A percentile compares a stretch with the other conserved stretches of the same genome.
These are phyloP conservation scores for Neospermospora avenae DNA, from an alignment of 2,329 filamentous ascomycete genomes.

Conservation along the genomic window DNA sequence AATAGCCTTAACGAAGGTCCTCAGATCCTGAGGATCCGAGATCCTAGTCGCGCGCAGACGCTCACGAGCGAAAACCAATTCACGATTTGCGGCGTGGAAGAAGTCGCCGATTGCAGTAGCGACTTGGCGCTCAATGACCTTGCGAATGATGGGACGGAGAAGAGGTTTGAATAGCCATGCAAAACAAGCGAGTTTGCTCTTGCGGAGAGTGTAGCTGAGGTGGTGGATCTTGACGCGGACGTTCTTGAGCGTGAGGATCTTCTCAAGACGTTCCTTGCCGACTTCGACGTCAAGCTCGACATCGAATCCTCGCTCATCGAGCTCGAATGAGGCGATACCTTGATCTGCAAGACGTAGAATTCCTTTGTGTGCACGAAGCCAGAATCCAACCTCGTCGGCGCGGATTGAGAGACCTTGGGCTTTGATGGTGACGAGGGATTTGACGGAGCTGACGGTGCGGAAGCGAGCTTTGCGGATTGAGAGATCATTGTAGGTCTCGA, in stretches of 20 bases:
- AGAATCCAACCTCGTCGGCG: constrained; percentile 86
- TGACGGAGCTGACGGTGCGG: constrained; percentile 59
- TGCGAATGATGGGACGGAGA: constrained; percentile 74
- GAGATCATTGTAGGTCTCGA: constrained; percentile 82
- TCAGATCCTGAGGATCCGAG: constrained; percentile 72
- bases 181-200: constrained; percentile 73
- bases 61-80: constrained; percentile 83
- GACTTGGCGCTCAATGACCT: constrained; percentile 75
- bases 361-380: constrained; percentile 75
- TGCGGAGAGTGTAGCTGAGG: constrained; percentile 72
- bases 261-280: constrained; percentile 71
- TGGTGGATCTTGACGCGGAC: constrained; percentile 85
- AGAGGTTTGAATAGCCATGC: constrained; percentile 83
- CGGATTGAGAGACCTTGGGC: constrained; percentile 79
- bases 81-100: constrained; percentile 74
- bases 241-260: constrained; percentile 72
- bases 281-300: constrained; percentile 83
- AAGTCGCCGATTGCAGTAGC: constrained; percentile 66
- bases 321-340: constrained; percentile 79
- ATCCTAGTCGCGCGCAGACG: constrained; percentile 82
- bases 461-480: constrained; percentile 77
- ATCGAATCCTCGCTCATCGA: constrained; percentile 86
- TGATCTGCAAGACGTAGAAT: constrained; percentile 73
- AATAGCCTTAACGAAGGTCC: constrained; percentile 80
- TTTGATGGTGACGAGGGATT: constrained; percentile 72